These are phyloP conservation scores for Penicillium sp. DNA, from an alignment of 2,329 filamentous ascomycete species.

Conservation along the genomic window DNA sequence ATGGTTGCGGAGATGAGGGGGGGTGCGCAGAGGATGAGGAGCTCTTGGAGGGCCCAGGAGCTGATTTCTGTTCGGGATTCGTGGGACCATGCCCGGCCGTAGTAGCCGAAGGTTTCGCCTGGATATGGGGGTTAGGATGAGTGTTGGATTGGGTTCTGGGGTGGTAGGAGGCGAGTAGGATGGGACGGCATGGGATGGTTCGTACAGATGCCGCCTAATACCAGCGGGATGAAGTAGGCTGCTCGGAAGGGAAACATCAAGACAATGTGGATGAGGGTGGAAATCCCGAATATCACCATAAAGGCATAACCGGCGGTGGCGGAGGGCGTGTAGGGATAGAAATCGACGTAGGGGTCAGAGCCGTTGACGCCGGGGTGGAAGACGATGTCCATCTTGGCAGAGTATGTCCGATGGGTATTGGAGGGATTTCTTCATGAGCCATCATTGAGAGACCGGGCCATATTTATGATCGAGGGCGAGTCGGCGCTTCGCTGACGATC, in stretches of 20 bases:
- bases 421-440: no score
- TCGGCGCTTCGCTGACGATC: background rate
- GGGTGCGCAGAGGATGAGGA: slow-evolving; percentile 42
- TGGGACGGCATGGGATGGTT: no score
- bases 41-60: slow-evolving; percentile 38
- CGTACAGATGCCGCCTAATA: slow-evolving; percentile 40
- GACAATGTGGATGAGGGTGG: slow-evolving; percentile 31
- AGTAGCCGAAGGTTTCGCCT: slow-evolving; percentile 40
- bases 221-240: slow-evolving; percentile 38
- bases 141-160: background rate
- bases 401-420: no score
- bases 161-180: background rate
- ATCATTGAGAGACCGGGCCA: background rate
- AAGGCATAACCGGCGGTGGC: slow-evolving; percentile 37
- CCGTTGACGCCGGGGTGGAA: slow-evolving; percentile 33
- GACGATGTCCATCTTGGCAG: slow-evolving; percentile 33
- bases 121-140: no score
- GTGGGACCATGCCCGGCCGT: slow-evolving; percentile 37
- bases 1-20: slow-evolving; percentile 39
- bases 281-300: slow-evolving; percentile 34
- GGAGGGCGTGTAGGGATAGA: slow-evolving; percentile 40
- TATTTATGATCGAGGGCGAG: background rate
- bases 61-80: slow-evolving; percentile 22
- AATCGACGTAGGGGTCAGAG: slow-evolving; percentile 32
- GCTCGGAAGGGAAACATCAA: slow-evolving; percentile 33